Evolutionary conservation across 1,284 basidiomycete species (phyloP).

Genomic region (Inonotus hispidus): DNA sequence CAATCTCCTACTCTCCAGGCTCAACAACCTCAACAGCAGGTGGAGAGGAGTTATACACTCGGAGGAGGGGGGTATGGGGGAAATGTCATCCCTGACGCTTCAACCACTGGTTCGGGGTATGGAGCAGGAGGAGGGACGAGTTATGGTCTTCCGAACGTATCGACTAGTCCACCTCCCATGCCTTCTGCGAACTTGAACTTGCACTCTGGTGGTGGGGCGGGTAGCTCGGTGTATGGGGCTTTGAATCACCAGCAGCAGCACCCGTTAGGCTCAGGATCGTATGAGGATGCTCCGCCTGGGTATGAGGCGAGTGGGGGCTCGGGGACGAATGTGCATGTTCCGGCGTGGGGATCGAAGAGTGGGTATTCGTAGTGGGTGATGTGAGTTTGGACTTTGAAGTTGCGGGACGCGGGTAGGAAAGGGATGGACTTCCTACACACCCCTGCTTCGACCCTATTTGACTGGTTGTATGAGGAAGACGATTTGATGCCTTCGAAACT

Average conservation of each 20-base stretch:
- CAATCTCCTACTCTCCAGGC: neutral
- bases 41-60: slow-evolving; percentile 51
- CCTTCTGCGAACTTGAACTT: slow-evolving; percentile 8
- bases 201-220: neutral
- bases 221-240: neutral
- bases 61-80: slow-evolving; percentile 52
- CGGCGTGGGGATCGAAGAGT: slow-evolving; percentile 1
- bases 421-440: no score
- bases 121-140: neutral
- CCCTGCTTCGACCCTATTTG: no score
- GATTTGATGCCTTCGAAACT: no score
- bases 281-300: slow-evolving; percentile 54
- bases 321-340: neutral
- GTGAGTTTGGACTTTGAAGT: no score
- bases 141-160: slow-evolving; percentile 1
- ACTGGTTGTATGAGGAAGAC: no score
- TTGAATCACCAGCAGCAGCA: slow-evolving; percentile 21
- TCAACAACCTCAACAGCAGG: slow-evolving; percentile 20
- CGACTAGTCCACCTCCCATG: slow-evolving; percentile 17
- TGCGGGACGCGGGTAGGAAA: no score
- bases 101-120: neutral
- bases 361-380: neutral
- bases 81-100: slow-evolving; percentile 36
- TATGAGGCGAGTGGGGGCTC: slow-evolving; percentile 44
- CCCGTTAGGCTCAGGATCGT: slow-evolving; percentile 26